A percentile compares a stretch with the other conserved stretches of the same genome.
phyloP scores from a whole-genome alignment of 2,329 filamentous ascomycete species.

The Fusarium lateritium region DNA sequence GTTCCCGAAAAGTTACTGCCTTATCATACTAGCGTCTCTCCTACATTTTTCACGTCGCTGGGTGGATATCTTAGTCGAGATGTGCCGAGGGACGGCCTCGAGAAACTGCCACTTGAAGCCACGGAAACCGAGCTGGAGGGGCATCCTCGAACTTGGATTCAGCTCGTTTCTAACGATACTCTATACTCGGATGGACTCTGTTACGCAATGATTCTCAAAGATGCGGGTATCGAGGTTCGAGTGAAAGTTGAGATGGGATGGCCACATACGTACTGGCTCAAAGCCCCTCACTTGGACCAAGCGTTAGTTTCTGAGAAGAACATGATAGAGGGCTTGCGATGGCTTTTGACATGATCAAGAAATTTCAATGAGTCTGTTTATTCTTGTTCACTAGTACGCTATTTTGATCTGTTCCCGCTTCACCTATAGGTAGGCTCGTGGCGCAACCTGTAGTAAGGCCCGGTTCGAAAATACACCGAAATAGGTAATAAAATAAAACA shows the following conservation, averaged over 20 bases:
- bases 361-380: background rate
- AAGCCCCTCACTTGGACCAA: constrained; percentile 58
- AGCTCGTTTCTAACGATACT: constrained; percentile 65
- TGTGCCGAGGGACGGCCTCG: constrained; percentile 58
- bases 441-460: no score
- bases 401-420: no score
- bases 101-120: constrained; percentile 60
- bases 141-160: constrained; percentile 63
- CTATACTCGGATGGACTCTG: constrained; percentile 67
- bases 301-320: constrained; percentile 59
- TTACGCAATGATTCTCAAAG: constrained; percentile 60
- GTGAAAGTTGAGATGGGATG: constrained; percentile 62
- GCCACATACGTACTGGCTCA: constrained; percentile 69
- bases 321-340: constrained; percentile 59
- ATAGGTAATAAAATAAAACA: no score
- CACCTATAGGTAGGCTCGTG: no score
- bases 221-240: constrained; percentile 58
- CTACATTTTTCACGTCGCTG: constrained; percentile 56
- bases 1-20: constrained; percentile 55
- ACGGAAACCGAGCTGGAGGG: constrained; percentile 48
- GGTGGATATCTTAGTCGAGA: constrained; percentile 52
- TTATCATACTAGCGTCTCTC: constrained; percentile 58
- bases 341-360: constrained; percentile 52
- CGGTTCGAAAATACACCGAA: no score
- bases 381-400: no score